Conservation (phyloP, 805 yeast species). For the Teunomyces gatunensis region DNA sequence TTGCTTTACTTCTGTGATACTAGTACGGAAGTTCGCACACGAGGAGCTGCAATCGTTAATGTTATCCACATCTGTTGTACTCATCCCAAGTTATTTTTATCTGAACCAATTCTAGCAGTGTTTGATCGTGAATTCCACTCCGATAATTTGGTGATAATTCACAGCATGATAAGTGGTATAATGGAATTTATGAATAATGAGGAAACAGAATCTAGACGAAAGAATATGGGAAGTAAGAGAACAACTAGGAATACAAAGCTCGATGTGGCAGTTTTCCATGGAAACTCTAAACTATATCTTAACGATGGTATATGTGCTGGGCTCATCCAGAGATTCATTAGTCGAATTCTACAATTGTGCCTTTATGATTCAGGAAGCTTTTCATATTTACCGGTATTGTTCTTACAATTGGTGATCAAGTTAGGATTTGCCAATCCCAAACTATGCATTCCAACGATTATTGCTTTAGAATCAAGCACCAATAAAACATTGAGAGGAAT, state of each 20-base stretch:
- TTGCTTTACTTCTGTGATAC: conserved; percentile 52
- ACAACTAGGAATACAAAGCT: conserved; percentile 31
- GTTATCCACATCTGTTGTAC: conserved; percentile 57
- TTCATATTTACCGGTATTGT: conserved; percentile 52
- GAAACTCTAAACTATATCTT: conserved; percentile 43
- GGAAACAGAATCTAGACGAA: conserved; percentile 44
- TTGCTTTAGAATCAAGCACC: conserved; percentile 64
- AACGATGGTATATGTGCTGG: conserved; percentile 76
- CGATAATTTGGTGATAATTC: conserved; percentile 40
- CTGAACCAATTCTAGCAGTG: conserved; percentile 50
- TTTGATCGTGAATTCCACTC: conserved; percentile 49
- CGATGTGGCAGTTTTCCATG: conserved; percentile 55
- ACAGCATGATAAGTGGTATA: conserved; percentile 55
- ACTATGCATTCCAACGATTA: conserved; percentile 61
- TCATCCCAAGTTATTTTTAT: conserved; percentile 65
- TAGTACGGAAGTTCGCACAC: conserved; percentile 28
- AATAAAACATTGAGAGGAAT: conserved; percentile 39
- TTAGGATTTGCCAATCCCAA: conserved; percentile 78
- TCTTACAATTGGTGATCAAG: conserved; percentile 53
- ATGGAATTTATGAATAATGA: conserved; percentile 57
- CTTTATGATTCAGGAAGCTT: conserved; percentile 42
- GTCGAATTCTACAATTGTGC: conserved; percentile 48
- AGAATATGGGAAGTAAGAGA: conserved; percentile 39
- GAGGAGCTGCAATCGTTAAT: conserved; percentile 55
- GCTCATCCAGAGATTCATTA: conserved; percentile 61